Conservation (phyloP, 2,329 filamentous ascomycete genomes). For the Trichoderma endophyticum region DNA sequence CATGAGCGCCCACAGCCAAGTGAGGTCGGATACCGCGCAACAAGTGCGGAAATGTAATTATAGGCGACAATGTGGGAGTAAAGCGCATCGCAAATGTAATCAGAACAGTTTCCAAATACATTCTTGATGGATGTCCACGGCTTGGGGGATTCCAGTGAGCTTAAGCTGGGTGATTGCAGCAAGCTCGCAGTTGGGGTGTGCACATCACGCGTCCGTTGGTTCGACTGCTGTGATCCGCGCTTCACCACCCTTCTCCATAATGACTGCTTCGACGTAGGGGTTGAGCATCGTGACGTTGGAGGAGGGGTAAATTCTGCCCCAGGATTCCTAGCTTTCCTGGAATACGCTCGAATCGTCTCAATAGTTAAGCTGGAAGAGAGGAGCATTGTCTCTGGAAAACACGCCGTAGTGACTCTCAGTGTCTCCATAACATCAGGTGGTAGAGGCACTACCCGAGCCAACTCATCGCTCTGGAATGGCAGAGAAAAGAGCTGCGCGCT, state of each 20-base stretch:
- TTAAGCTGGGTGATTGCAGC: constrained; percentile 21
- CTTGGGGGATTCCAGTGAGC: constrained; percentile 25
- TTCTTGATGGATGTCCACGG: constrained; percentile 47
- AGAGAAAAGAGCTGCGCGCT: constrained; percentile 30
- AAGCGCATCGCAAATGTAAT: constrained; percentile 56
- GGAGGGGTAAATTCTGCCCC: constrained; percentile 26
- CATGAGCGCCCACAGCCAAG: constrained; percentile 17
- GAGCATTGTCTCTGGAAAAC: constrained; percentile 60
- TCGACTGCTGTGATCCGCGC: constrained; percentile 1
- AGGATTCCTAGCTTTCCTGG: constrained; percentile 50
- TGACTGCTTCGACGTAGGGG: constrained; percentile 27
- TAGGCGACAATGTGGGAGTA: constrained; percentile 59
- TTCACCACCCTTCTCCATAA: constrained; percentile 38
- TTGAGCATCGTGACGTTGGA: constrained; percentile 21
- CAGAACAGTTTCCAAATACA: constrained; percentile 51
- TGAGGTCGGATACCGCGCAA: constrained; percentile 26
- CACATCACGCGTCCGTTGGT: not conserved
- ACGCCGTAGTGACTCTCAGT: constrained; percentile 50
- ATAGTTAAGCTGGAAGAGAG: constrained; percentile 53
- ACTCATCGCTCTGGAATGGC: constrained; percentile 33
- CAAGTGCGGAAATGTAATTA: constrained; percentile 50
- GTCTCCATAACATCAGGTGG: constrained; percentile 54
- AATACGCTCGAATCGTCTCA: constrained; percentile 56
- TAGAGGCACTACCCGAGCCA: constrained; percentile 44
- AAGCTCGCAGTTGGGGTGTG: constrained; percentile 12